These are phyloP conservation scores for Candida chilensis DNA, from an alignment of 805 yeast species.

Conservation along the genomic window DNA sequence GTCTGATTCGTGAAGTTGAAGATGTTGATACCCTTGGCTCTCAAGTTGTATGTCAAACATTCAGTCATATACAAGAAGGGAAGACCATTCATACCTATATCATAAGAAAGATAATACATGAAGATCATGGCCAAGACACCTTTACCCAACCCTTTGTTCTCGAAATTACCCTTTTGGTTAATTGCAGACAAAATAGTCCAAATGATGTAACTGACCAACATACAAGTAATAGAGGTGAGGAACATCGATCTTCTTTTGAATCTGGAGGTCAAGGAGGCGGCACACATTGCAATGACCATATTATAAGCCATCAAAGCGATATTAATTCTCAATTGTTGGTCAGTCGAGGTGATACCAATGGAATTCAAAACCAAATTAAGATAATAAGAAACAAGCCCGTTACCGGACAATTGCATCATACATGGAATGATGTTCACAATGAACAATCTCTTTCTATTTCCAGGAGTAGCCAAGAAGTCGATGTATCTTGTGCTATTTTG, in stretches of 20 bases:
- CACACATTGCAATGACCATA: conserved; percentile 8
- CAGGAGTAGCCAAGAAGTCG: conserved; percentile 26
- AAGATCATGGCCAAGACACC: conserved; percentile 45
- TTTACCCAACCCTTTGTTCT: conserved; percentile 26
- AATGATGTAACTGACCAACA: conserved; percentile 26
- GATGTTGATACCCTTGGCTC: conserved; percentile 27
- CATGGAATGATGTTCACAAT: conserved; percentile 19
- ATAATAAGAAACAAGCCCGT: conserved; percentile 43
- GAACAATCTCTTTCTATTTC: conserved; percentile 31
- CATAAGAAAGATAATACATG: conserved; percentile 31
- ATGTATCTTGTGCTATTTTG: conserved; percentile 20
- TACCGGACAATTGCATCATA: conserved; percentile 41
- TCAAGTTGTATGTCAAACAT: conserved; percentile 14
- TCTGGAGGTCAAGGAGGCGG: conserved; percentile 3
- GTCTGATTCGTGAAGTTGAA: conserved; percentile 6
- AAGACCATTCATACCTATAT: conserved; percentile 33
- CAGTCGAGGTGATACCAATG: conserved; percentile 41
- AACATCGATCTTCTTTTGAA: conserved; percentile 26
- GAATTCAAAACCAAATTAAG: conserved; percentile 38
- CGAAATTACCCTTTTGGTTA: conserved; percentile 28
- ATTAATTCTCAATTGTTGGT: conserved; percentile 37
- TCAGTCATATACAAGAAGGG: conserved; percentile 38
- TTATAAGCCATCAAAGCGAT: conserved; percentile 41
- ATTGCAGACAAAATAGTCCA: conserved; percentile 40
- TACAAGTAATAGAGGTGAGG: conserved; percentile 20